Evolutionary conservation across 192 early-diverging fungal genomes (phyloP).

Genomic region (Entophlyctis luteolus): DNA sequence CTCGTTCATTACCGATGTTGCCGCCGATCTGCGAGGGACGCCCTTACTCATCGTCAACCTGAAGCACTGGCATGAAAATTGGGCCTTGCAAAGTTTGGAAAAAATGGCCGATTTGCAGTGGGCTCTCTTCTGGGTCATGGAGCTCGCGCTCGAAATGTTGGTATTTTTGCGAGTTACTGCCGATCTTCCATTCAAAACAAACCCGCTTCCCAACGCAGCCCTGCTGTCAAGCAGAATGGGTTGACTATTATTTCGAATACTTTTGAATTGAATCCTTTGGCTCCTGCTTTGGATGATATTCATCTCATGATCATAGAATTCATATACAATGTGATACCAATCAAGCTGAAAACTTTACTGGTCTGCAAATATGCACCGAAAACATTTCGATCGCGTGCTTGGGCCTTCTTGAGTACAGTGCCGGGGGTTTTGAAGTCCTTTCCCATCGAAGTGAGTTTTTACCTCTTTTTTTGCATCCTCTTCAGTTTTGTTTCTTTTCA

Average conservation of each 20-base stretch:
- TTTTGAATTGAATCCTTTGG: not conserved
- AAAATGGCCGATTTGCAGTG: conserved; percentile 4
- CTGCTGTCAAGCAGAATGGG: not conserved
- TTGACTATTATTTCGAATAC: conserved; percentile 12
- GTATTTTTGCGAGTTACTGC: no score
- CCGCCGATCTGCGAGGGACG: not conserved
- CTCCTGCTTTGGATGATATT: not conserved
- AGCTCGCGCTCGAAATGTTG: conserved; percentile 7
- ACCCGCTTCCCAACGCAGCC: no score
- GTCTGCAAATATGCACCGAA: not conserved
- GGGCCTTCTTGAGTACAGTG: no score
- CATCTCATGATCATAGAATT: conserved; percentile 18
- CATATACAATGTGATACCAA: conserved; percentile 8
- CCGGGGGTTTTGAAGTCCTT: no score
- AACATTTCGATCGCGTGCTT: no score
- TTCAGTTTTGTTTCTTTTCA: no score
- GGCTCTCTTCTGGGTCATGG: conserved; percentile 7
- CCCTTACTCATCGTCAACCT: conserved; percentile 12
- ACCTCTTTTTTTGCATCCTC: no score
- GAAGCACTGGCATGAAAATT: no score
- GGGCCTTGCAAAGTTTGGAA: not conserved
- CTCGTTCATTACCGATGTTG: not conserved
- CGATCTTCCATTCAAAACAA: no score
- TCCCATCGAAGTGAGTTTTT: no score
- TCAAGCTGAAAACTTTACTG: not conserved